phyloP scores from a whole-genome alignment of 768 basidiomycete species.

The Sporobolomyces phaffii region DNA sequence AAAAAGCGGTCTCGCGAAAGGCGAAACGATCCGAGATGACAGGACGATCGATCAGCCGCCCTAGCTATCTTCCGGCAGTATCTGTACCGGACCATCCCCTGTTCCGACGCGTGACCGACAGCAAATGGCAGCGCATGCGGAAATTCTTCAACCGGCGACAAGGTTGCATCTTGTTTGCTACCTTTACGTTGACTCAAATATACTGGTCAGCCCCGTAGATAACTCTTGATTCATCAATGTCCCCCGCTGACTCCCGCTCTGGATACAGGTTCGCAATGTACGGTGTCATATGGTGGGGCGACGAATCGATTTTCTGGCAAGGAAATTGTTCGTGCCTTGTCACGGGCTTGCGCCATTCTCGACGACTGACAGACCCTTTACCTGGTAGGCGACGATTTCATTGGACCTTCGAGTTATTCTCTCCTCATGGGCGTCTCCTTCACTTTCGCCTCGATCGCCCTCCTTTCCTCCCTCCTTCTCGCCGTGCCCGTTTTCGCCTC shows the following conservation, averaged over 20 bases:
- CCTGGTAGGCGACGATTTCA: not conserved
- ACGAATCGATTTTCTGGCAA: not conserved
- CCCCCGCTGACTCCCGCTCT: no score
- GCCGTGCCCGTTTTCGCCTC: not conserved
- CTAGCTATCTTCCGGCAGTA: not conserved
- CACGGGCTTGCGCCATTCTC: not conserved
- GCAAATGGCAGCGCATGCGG: not conserved
- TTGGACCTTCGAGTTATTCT: not conserved
- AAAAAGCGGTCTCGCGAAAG: not conserved
- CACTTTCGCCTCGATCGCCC: not conserved
- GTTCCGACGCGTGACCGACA: not conserved
- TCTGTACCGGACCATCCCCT: not conserved
- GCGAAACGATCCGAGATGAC: not conserved
- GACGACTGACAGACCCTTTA: no score
- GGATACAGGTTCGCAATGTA: constrained; percentile 8
- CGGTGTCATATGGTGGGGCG: constrained; percentile 5
- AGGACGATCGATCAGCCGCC: not conserved
- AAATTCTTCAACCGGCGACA: not conserved
- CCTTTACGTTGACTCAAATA: not conserved
- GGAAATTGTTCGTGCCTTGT: not conserved
- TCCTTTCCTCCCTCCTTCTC: not conserved
- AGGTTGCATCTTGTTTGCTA: not conserved
- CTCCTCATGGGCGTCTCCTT: not conserved
- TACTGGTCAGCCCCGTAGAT: not conserved
- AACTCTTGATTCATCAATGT: no score